phyloP scores from a whole-genome alignment of 2,329 filamentous ascomycete species.

The Talaromyces islandicus region DNA sequence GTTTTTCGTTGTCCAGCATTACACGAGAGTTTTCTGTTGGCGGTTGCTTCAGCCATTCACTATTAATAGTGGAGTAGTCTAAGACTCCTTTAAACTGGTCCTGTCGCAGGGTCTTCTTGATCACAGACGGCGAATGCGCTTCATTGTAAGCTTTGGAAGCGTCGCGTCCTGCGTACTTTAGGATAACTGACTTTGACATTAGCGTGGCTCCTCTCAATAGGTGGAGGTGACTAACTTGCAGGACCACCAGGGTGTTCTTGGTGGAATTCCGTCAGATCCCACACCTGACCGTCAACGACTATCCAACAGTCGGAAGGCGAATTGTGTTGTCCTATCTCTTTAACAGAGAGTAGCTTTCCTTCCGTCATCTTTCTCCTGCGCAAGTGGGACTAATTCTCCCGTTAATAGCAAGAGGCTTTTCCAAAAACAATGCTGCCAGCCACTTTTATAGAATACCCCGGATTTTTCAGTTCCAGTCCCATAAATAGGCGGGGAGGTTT shows the following conservation, averaged over 20 bases:
- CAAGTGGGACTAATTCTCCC: background rate
- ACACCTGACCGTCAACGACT: slow-evolving; percentile 61
- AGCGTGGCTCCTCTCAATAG: background rate
- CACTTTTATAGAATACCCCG: background rate
- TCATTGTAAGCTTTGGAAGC: slow-evolving; percentile 41
- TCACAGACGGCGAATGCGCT: slow-evolving; percentile 43
- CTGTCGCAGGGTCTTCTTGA: slow-evolving; percentile 36
- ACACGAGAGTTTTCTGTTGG: slow-evolving; percentile 24
- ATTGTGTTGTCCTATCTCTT: slow-evolving; percentile 47
- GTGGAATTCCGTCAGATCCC: slow-evolving; percentile 61
- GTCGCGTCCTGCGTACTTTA: slow-evolving; percentile 42
- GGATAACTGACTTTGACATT: slow-evolving; percentile 29
- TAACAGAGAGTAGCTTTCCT: slow-evolving; percentile 30
- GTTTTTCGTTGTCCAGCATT: slow-evolving; percentile 34
- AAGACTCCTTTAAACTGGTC: slow-evolving; percentile 47
- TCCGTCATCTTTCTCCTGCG: slow-evolving; percentile 19
- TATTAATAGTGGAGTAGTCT: slow-evolving; percentile 43
- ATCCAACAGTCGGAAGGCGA: slow-evolving; percentile 56
- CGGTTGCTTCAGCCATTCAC: slow-evolving; percentile 42
- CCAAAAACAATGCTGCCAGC: background rate
- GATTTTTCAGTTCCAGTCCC: background rate
- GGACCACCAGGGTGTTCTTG: slow-evolving; percentile 58
- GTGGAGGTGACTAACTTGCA: slow-evolving; percentile 35
- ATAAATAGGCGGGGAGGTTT: background rate
- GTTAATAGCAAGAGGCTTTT: background rate